Base-by-base conservation (phyloP, 345 rosid species). In the Raphanus raphanistrum region DNA sequence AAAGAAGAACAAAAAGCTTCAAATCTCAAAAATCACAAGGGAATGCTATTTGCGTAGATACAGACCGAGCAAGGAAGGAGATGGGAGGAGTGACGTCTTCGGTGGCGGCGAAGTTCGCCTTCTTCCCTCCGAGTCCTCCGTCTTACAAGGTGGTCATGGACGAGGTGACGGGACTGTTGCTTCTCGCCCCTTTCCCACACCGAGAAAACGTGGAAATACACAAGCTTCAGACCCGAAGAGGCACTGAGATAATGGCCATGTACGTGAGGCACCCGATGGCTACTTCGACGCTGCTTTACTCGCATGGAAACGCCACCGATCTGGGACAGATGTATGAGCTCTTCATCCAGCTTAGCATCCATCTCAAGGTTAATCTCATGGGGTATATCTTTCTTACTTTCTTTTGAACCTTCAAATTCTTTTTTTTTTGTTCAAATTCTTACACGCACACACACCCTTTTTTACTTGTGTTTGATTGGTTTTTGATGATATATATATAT, bases 291-390 rank as follows among this genome's bases (percentile, higher is more conserved):
- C 63, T 94, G 36, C 90, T 94, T 31, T 94, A 94, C 83, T 94
- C 98, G 13, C 98, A 94, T 77, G 98, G 99, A 1, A 95, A 95
- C 90, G 99, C 98, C 41, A 96, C 98, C 87, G 98, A 92, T 88
- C 88, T 95, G 84, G 98, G 99, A 26, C 97, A 95, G 94, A 89
- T 95, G 95, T 95, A 95, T 80, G 97, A 95, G 90, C 97, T 95
- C 76, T 92, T 95, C 92, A 82, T 95, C 76, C 90, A 95, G 80
- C 85, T 92, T 71, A 91, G 97, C 88, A 88, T 92, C 87, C 95
- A 90, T 70, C 82, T 95, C 84, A 84, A 94, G 72, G 92, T 95
- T 78, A 92, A 95, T 89, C 90, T 95, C 78, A 85, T 95, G 90
- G 98, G 99, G 98, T 92, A 62, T 10, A 4, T 45, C 21, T 32